Base-by-base conservation (phyloP, 148 eudicot species). In the Amaranthus hypochondriacus region DNA sequence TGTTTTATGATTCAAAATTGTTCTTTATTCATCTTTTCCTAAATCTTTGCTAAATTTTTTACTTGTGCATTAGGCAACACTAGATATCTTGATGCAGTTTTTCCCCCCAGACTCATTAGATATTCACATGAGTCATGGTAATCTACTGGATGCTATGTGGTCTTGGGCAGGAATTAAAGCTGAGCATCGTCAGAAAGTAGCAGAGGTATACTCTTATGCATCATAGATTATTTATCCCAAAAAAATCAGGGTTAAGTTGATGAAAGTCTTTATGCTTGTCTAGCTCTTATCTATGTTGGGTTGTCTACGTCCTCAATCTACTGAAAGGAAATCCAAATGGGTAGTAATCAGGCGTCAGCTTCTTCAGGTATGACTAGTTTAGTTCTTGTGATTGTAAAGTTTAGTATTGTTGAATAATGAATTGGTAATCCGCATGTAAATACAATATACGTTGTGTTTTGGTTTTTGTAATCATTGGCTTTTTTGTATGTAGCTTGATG, bases 281-380 rank as follows among this genome's bases (percentile, higher is more conserved):
- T 79, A 94, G 98, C 97, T 91, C 76, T 84, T 94, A 48, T 94
- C 96, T 21, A 75, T 94, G 79, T 75, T 94, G 85, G 90, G 96
- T 61, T 82, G 89, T 77, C 83, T 94, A 80, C 89, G 84, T 76
- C 97, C 98, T 68, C 98, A 94, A 78, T 89, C 98, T 55, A 52
- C 96, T 65, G 93, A 87, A 81, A 83, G 97, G 56, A 91, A 94
- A 76, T 84, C 93, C 56, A 94, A 87, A 81, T 94, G 98, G 98
- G 96, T 79, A 75, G 90, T 94, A 39, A 88, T 91, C 72, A 91
- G 98, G 76, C 91, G 89, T 71, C 98, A 94, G 79, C 96, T 94
- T 81, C 87, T 85, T 64, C 98, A 91, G 98, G 98, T 91, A 66
- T 66, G 87, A 9, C 48, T 62, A 56, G 46, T 18, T 28, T 18